These are phyloP conservation scores for Phytophthora hybrid DNA, from an alignment of 352 stramenopile genomes.

Conservation along the genomic window DNA sequence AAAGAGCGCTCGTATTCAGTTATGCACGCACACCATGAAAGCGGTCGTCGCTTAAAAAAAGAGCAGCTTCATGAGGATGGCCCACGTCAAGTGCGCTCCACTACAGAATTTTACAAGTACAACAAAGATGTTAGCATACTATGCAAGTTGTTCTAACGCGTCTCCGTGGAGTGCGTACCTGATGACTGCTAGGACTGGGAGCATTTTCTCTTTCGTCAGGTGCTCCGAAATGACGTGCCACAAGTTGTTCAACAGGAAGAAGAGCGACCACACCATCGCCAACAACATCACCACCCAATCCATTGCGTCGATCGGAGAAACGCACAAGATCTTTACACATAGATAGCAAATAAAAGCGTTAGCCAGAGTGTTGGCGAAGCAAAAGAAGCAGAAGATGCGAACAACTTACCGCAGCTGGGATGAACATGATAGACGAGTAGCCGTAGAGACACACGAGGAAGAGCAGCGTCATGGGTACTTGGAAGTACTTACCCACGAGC, in stretches of 20 bases:
- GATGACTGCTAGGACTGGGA: conserved; percentile 84
- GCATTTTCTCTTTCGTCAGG: conserved; percentile 89
- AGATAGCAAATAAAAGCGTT: background rate
- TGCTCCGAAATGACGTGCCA: conserved; percentile 81
- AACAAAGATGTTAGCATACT: conserved; percentile 9
- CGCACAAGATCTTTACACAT: conserved; percentile 71
- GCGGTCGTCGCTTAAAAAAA: conserved; percentile 67
- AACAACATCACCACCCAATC: conserved; percentile 87
- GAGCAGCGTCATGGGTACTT: conserved; percentile 77
- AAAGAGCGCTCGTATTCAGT: conserved; percentile 26
- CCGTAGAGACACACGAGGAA: conserved; percentile 89
- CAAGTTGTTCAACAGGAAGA: conserved; percentile 84
- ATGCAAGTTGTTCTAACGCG: too few relatives aligned
- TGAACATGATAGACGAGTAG: conserved; percentile 87
- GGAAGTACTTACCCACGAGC: conserved; percentile 82
- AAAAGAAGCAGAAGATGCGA: conserved; percentile 4
- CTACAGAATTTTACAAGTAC: conserved; percentile 40
- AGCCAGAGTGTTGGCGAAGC: background rate
- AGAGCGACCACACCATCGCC: conserved; percentile 87
- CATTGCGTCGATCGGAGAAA: conserved; percentile 72
- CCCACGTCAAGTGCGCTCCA: conserved; percentile 82
- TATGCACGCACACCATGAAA: conserved; percentile 30
- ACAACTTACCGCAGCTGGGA: conserved; percentile 71
- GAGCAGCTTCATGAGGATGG: conserved; percentile 86
- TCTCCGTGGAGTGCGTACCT: conserved; percentile 46